Base-by-base conservation (phyloP, 2,329 filamentous ascomycete species). In the Penicillium sclerotigenum region DNA sequence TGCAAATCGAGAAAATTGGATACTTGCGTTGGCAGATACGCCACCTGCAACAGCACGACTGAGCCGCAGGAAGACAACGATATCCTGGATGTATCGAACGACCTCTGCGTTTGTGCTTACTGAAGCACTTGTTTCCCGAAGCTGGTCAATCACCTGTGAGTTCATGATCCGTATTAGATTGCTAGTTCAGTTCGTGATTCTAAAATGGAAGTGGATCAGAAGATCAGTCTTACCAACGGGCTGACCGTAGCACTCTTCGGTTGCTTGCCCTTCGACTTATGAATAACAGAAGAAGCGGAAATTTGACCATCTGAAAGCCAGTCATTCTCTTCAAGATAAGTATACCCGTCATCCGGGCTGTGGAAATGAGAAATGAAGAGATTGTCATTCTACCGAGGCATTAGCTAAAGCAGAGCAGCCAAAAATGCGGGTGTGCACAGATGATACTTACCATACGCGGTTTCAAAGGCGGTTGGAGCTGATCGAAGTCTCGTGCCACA, bases 321-420 rank as follows among this genome's bases (percentile, higher is more conserved):
- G 11, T 69, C 68, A 24, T 78, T 75, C 20, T 90, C 87, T 57
- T 95, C 89, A 0, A 93, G 73, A 60, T 94, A 89, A 5, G 86
- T 81, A 59, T 91, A 88, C 0, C 88, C 90, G 69, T 93, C 85
- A 1, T 81, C 78, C 4, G 83, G 79, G 55, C 87, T 82, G 67
- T 97, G 91, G 76, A 87, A 90, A 72, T 97, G 92, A 0, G 90
- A 93, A 56, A 97, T 86, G 69, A 91, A 90, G 63, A 97, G 87
- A 61, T 89, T 85, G 57, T 97, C 91, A 65, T 91, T 95, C 72
- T 80, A 42, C 14, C 10, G 29, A 10, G 9, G 22, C 8, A 56
- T 58, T 41, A 57, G 50, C 22, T n/a, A 28, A 10, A 10, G 29
- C 13, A 10, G 51, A 8, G 13, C 2, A 18, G 9, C 8, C 2